Conservation (phyloP, 2,329 filamentous ascomycete genomes). For the Colletotrichum sp. region DNA sequence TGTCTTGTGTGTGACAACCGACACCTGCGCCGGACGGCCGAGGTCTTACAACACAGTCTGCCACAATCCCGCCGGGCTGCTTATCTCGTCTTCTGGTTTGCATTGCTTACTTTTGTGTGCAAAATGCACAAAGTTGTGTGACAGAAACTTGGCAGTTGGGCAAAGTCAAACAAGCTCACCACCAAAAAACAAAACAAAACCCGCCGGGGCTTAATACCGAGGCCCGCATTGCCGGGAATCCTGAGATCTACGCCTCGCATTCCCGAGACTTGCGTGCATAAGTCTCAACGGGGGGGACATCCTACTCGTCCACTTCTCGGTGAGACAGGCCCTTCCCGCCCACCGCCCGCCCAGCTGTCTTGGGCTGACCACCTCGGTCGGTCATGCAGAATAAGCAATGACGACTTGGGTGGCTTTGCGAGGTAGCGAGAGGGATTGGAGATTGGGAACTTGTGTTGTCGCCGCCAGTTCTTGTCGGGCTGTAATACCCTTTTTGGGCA, state of each 20-base stretch:
- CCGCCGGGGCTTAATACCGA: constrained; percentile 9
- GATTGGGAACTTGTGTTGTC: background rate
- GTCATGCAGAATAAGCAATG: constrained; percentile 15
- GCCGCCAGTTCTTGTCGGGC: background rate
- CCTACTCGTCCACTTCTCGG: constrained; percentile 7
- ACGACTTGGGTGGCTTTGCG: background rate
- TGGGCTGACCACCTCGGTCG: background rate
- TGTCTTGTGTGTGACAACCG: background rate
- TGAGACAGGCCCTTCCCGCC: background rate
- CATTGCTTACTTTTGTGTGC: background rate
- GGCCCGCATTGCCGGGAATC: constrained; percentile 12
- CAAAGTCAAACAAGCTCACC: background rate
- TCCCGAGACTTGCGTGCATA: constrained; percentile 17
- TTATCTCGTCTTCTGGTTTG: background rate
- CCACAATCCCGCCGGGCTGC: background rate
- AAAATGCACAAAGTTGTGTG: background rate
- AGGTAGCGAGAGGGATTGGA: background rate
- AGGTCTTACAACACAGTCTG: background rate
- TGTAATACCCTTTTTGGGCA: background rate
- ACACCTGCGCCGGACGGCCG: background rate
- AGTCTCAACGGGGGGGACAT: background rate
- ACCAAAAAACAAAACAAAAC: background rate
- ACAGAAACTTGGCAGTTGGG: background rate
- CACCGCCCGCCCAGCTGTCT: background rate
- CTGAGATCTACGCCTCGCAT: constrained; percentile 10